These are phyloP conservation scores for Candida coquimbonensis DNA, from an alignment of 805 yeast genomes.

Conservation along the genomic window DNA sequence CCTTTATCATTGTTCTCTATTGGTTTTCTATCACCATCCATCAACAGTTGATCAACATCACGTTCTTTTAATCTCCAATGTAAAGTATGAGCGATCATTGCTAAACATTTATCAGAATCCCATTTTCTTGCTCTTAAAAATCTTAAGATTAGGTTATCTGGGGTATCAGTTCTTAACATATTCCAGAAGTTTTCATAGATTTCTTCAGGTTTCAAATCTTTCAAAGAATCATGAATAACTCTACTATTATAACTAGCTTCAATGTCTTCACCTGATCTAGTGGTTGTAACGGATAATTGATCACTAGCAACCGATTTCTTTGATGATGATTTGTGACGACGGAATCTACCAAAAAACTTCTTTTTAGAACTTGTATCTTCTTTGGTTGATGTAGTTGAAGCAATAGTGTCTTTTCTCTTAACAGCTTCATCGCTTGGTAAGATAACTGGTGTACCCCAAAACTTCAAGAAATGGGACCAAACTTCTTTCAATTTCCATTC, in stretches of 20 bases:
- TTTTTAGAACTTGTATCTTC: constrained; percentile 12
- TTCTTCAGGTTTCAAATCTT: constrained; percentile 44
- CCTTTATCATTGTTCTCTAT: constrained; percentile 39
- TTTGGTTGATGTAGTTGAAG: constrained; percentile 5
- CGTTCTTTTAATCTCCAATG: constrained; percentile 66
- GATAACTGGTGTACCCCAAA: constrained; percentile 43
- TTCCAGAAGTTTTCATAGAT: constrained; percentile 49
- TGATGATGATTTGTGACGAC: constrained; percentile 9
- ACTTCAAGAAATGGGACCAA: constrained; percentile 60
- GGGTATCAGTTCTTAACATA: constrained; percentile 66
- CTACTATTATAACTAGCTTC: constrained; percentile 28
- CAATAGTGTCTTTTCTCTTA: constrained; percentile 10
- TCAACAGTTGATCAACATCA: constrained; percentile 53
- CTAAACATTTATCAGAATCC: constrained; percentile 58
- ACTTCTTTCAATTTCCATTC: constrained; percentile 60
- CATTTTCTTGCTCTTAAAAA: constrained; percentile 85
- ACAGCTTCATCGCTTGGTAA: constrained; percentile 3
- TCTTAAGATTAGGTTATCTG: constrained; percentile 72
- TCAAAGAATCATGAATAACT: constrained; percentile 41
- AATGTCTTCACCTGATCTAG: constrained; percentile 24
- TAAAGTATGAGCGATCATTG: constrained; percentile 67
- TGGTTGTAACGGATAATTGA: constrained; percentile 16
- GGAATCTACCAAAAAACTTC: constrained; percentile 21
- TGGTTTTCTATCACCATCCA: constrained; percentile 65
- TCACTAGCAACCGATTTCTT: constrained; percentile 7